These are phyloP conservation scores for Salvia hispanica DNA, from an alignment of 257 asterid species.

Conservation along the genomic window DNA sequence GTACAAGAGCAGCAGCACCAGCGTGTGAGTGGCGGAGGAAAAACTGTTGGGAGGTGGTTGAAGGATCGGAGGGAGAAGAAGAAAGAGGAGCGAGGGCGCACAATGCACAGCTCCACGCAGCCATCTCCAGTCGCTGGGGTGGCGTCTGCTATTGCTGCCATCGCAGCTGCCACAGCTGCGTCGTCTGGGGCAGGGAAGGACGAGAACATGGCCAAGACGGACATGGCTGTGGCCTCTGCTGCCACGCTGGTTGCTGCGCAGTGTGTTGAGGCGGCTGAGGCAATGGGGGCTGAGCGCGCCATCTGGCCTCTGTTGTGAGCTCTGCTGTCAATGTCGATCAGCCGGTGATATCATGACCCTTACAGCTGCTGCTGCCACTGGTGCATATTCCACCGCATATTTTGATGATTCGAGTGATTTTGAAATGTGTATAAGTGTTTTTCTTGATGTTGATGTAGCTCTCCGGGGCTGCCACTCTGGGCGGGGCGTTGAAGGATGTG, in stretches of 20 bases:
- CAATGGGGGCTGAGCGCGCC: constrained; percentile 96
- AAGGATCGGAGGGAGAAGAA: constrained; percentile 94
- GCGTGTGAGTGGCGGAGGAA: constrained; percentile 63
- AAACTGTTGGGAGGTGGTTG: constrained; percentile 94
- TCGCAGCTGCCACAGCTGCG: constrained; percentile 94
- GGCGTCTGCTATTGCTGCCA: constrained; percentile 96
- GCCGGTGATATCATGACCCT: constrained; percentile 96
- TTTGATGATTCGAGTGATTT: neutral
- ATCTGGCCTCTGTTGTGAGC: constrained; percentile 78
- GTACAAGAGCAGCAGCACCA: constrained; percentile 50
- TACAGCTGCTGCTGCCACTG: constrained; percentile 97
- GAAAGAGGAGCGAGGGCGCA: constrained; percentile 91
- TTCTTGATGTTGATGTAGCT: constrained; percentile 44
- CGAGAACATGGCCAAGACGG: constrained; percentile 79
- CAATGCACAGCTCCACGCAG: constrained; percentile 97
- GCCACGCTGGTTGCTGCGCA: constrained; percentile 96
- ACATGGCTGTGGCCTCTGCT: constrained; percentile 97
- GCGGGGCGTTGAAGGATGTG: constrained; percentile 90
- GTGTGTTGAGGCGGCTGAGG: constrained; percentile 95
- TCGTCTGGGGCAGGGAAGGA: constrained; percentile 71
- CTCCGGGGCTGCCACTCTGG: constrained; percentile 87
- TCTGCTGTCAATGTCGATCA: constrained; percentile 94
- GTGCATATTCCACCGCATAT: constrained; percentile 37
- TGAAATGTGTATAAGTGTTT: no score
- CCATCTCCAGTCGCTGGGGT: constrained; percentile 92